Evolutionary conservation across 176 grass and related monocot species (phyloP), one percentile per base, ranked within the genome.

Genomic region (Oryza australiensis): DNA sequence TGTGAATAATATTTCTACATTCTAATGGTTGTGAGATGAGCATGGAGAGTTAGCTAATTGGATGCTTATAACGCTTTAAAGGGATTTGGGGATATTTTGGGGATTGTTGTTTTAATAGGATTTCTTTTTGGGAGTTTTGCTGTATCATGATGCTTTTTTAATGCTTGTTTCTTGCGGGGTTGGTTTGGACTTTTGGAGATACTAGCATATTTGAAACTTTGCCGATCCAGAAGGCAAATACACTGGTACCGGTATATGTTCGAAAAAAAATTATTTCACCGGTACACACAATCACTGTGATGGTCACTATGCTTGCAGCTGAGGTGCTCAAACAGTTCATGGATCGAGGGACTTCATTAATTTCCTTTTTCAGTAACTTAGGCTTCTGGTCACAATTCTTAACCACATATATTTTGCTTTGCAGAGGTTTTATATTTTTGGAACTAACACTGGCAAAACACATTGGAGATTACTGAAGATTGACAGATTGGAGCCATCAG

Each of bases 361-460:
- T 74, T 35, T 67, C 40, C 64, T 70, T 10, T 7, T 85, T 81
- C 18, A 68, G 3, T 70, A 70, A 49, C 23, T 26, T 5, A 62
- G 68, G 64, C 14, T 83, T 40, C 43, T 60, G 26, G 22, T 71
- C 37, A 75, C 20, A 41, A 64, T 73, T 78, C 48, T 66, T 73
- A 66, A 51, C 63, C 83, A 70, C 81, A 0, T 89, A 48, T 41
- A 12, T 65, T 43, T 80, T 66, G 9, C 38, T 80, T 88, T 77
- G 41, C 88, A 98, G 95, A 91, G 70, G 6, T 94, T 95, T 74
- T 94, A 91, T 60, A 65, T 98, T 89, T 76, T 98, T 45, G 95
- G 95, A 79, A 90, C 89, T 84, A 88, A 91, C 51, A 65, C 83
- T 86, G 86, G 84, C 45, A 78, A 64, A 87, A 86, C 86, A 80